Conservation (phyloP, 129 eudicot species). For the Ambrosia trifida region DNA sequence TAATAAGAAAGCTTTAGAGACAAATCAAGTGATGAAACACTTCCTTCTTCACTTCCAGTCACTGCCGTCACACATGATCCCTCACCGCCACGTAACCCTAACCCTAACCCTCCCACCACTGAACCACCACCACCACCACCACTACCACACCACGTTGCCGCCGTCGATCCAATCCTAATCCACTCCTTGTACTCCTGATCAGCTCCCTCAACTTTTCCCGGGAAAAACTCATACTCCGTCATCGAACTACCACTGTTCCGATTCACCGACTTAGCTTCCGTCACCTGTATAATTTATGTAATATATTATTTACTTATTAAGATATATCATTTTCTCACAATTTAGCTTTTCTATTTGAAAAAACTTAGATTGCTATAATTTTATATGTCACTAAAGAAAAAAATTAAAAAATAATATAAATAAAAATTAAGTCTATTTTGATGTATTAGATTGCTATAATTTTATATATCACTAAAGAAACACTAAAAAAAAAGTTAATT, state of each 20-base stretch:
- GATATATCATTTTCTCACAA: not conserved
- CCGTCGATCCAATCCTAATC: conserved; percentile 32
- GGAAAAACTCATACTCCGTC: conserved; percentile 76
- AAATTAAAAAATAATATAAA: no score
- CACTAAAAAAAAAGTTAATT: no score
- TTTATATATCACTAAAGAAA: no score
- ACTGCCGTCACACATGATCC: conserved; percentile 33
- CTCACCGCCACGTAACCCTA: conserved; percentile 34
- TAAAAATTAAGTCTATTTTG: no score
- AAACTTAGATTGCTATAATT: no score
- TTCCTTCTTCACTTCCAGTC: conserved; percentile 34
- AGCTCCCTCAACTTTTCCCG: conserved; percentile 36
- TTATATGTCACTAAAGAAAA: no score
- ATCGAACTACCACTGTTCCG: conserved; percentile 42
- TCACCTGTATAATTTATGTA: conserved; percentile 11
- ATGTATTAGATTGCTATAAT: no score
- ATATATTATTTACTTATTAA: not conserved
- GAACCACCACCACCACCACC: conserved; percentile 27
- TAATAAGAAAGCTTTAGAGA: conserved; percentile 67
- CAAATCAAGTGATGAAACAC: conserved; percentile 56
- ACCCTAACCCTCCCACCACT: conserved; percentile 25
- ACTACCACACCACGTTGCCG: conserved; percentile 24
- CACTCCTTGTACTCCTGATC: conserved; percentile 30
- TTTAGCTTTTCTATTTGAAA: no score
- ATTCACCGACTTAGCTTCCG: conserved; percentile 36